A percentile compares a stretch with the other conserved stretches of the same genome.
phyloP scores from a whole-genome alignment of 2,329 filamentous ascomycete genomes.

The Ophidiomyces ophidiicola region DNA sequence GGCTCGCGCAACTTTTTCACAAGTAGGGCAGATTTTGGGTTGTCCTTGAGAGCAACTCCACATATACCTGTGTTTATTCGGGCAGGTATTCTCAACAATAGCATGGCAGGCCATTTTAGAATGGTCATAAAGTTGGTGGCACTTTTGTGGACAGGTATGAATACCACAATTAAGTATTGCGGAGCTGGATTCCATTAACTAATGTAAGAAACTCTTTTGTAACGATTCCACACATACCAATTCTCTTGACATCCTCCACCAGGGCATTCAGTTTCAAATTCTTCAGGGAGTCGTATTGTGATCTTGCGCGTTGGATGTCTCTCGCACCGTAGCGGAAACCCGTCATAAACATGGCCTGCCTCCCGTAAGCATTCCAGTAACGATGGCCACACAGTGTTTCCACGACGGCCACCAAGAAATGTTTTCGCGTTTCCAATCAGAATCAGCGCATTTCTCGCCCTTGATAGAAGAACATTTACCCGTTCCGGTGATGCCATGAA shows the following conservation, averaged over 20 bases:
- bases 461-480: slow-evolving; percentile 57
- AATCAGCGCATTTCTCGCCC: slow-evolving; percentile 54
- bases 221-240: slow-evolving; percentile 40
- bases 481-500: slow-evolving; percentile 56
- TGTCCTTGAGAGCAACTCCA: slow-evolving; percentile 37
- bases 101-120: slow-evolving; percentile 40
- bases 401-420: slow-evolving; percentile 49
- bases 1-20: slow-evolving; percentile 26
- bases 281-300: slow-evolving; percentile 38
- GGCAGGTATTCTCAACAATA: slow-evolving; percentile 39
- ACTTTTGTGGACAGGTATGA: slow-evolving; percentile 49
- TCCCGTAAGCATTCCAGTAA: slow-evolving; percentile 47
- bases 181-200: slow-evolving; percentile 8
- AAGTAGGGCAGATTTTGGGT: slow-evolving; percentile 38
- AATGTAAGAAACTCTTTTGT: neutral
- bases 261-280: slow-evolving; percentile 52
- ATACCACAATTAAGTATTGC: slow-evolving; percentile 41
- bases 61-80: slow-evolving; percentile 39
- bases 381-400: slow-evolving; percentile 44
- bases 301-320: slow-evolving; percentile 43
- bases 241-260: slow-evolving; percentile 56
- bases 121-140: slow-evolving; percentile 52
- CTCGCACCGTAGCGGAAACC: slow-evolving; percentile 49
- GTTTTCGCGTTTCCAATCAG: slow-evolving; percentile 59
- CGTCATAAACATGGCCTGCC: slow-evolving; percentile 44